Conservation (phyloP, 2,329 filamentous ascomycete species). For the Ophidiomyces ophidiicola region DNA sequence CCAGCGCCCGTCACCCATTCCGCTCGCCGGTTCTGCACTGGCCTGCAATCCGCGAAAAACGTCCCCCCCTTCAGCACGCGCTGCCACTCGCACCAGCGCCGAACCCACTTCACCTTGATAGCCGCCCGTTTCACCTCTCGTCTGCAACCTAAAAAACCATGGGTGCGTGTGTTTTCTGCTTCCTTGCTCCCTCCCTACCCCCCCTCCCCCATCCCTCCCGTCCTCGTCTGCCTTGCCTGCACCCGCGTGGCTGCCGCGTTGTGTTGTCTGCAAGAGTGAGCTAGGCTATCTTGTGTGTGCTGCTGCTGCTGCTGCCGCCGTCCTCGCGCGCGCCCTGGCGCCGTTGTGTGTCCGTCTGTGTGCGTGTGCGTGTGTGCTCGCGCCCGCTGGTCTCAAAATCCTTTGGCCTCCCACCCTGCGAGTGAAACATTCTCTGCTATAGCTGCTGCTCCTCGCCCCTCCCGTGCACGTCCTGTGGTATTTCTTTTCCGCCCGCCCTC, state of each 20-base stretch:
- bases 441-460: neutral
- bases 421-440: conserved; percentile 1
- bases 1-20: conserved; percentile 4
- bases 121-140: conserved; percentile 13
- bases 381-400: neutral
- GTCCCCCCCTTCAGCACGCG: no score
- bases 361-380: neutral
- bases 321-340: neutral
- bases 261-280: conserved; percentile 1
- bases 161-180: conserved; percentile 15
- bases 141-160: conserved; percentile 15
- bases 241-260: neutral
- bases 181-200: conserved; percentile 11
- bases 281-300: neutral
- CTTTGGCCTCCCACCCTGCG: neutral
- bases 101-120: conserved; percentile 11
- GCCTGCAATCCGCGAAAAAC: no score
- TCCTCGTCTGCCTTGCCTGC: neutral
- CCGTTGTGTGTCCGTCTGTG: neutral
- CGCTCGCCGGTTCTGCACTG: conserved; percentile 6
- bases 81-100: no score
- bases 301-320: neutral
- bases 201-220: conserved; percentile 1
- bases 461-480: conserved; percentile 3
- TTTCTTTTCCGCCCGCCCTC: conserved; percentile 5